Evolutionary conservation across 1,284 basidiomycete genomes (phyloP).

Genomic region (Microbotryum scabiosae): DNA sequence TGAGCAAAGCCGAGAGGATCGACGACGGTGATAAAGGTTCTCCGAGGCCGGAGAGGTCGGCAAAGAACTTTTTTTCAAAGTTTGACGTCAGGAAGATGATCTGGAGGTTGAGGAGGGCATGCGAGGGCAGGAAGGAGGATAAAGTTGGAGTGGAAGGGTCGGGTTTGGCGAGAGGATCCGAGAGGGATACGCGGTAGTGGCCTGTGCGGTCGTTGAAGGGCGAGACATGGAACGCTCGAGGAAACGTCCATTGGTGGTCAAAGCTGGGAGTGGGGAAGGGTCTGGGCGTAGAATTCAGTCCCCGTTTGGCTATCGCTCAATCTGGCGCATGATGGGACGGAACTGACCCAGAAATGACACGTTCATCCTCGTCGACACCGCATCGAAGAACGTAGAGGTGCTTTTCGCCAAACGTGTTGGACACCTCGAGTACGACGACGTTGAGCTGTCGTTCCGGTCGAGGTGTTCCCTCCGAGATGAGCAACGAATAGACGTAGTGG

Average conservation of each 20-base stretch:
- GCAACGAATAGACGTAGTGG: conserved; percentile 56
- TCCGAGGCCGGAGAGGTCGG: conserved; percentile 40
- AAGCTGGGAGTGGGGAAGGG: conserved; percentile 41
- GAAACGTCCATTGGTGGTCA: conserved; percentile 62
- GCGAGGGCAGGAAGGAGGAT: conserved; percentile 1
- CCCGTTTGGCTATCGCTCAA: too few species aligned
- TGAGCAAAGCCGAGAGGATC: conserved; percentile 46
- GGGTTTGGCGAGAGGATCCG: conserved; percentile 41
- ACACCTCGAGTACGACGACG: conserved; percentile 60
- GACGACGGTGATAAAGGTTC: conserved; percentile 45
- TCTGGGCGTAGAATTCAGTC: too few species aligned
- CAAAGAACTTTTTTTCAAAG: conserved; percentile 47
- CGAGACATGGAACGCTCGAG: conserved; percentile 66
- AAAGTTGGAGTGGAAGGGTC: not conserved
- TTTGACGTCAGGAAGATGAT: conserved; percentile 36
- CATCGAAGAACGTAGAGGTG: conserved; percentile 51
- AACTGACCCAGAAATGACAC: conserved; percentile 42
- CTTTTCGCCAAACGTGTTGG: conserved; percentile 68
- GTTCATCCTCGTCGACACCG: conserved; percentile 46
- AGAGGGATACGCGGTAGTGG: conserved; percentile 52
- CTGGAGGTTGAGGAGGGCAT: conserved; percentile 33
- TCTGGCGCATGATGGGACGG: not conserved
- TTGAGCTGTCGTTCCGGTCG: conserved; percentile 39
- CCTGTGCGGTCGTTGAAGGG: conserved; percentile 69
- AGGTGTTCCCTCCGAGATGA: conserved; percentile 28